Conservation (phyloP, 345 rosid species). For the Melaleuca quinquenervia region DNA sequence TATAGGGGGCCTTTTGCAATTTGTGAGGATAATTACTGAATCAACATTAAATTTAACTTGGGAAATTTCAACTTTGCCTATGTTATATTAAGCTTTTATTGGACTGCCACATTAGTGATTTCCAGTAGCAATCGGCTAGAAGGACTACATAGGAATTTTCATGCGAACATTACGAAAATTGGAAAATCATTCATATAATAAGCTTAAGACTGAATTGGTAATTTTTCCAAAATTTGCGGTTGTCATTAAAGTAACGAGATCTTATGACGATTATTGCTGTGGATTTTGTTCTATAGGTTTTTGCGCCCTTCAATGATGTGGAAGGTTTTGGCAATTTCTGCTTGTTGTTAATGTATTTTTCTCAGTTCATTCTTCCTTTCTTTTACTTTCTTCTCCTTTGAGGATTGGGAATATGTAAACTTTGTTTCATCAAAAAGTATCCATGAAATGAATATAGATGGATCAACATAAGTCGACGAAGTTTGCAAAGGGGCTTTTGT, state of each 20-base stretch:
- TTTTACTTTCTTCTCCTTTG: too few relatives aligned
- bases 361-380: too few relatives aligned
- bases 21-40: not conserved
- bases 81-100: not conserved
- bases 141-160: not conserved
- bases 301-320: not conserved
- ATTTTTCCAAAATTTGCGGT: not conserved
- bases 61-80: not conserved
- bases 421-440: too few relatives aligned
- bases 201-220: not conserved
- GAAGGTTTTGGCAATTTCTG: not conserved
- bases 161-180: fast-evolving
- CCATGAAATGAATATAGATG: too few relatives aligned
- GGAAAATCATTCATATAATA: fast-evolving
- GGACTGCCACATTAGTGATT: fast-evolving
- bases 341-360: not conserved
- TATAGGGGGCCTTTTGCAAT: not conserved
- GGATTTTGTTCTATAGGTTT: not conserved
- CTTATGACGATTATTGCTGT: not conserved
- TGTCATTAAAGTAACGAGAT: not conserved
- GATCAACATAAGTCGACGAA: too few relatives aligned
- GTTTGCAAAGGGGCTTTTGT: too few relatives aligned
- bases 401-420: too few relatives aligned
- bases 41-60: not conserved
- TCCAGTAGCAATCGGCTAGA: fast-evolving